Evolutionary conservation across 2,329 filamentous ascomycete species (phyloP).

Genomic region (Achaetomium macrosporum): DNA sequence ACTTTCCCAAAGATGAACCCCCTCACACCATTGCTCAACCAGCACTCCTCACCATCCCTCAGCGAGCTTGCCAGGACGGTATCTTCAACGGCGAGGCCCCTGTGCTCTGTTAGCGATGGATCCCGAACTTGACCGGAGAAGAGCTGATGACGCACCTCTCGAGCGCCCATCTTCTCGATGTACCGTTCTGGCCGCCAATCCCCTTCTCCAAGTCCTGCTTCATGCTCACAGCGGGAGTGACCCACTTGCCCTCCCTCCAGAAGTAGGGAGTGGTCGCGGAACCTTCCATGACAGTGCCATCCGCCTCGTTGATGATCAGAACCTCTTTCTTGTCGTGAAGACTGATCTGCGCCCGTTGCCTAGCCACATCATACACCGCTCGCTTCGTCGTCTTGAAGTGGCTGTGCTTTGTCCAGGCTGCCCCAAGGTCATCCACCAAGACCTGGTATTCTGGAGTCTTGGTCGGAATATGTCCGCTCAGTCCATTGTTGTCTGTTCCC

Average conservation of each 20-base stretch:
- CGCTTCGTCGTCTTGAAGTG: constrained; percentile 80
- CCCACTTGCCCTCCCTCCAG: constrained; percentile 65
- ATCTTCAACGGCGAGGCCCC: constrained; percentile 60
- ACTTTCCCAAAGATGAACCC: constrained; percentile 60
- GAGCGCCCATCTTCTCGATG: constrained; percentile 77
- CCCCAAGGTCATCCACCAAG: constrained; percentile 39
- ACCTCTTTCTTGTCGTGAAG: constrained; percentile 59
- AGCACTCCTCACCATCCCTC: constrained; percentile 68
- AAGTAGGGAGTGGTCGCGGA: constrained; percentile 80
- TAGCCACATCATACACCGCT: constrained; percentile 63
- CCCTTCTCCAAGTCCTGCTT: constrained; percentile 35
- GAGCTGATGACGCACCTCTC: constrained; percentile 44
- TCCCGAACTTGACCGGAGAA: background rate
- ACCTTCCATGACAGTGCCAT: constrained; percentile 73
- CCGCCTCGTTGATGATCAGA: constrained; percentile 58
- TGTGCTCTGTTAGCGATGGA: constrained; percentile 23
- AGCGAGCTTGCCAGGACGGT: constrained; percentile 55
- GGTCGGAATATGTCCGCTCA: background rate
- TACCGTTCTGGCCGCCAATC: constrained; percentile 76
- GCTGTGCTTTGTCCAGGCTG: constrained; percentile 57
- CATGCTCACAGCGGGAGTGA: constrained; percentile 64
- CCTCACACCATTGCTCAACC: constrained; percentile 82
- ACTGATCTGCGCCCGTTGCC: constrained; percentile 53
- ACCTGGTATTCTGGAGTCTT: constrained; percentile 37
- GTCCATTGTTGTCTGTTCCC: constrained; percentile 17